Evolutionary conservation across 352 stramenopile genomes (phyloP), one percentile per base, ranked within the genome.

Genomic region (Phytophthora ohioensis): DNA sequence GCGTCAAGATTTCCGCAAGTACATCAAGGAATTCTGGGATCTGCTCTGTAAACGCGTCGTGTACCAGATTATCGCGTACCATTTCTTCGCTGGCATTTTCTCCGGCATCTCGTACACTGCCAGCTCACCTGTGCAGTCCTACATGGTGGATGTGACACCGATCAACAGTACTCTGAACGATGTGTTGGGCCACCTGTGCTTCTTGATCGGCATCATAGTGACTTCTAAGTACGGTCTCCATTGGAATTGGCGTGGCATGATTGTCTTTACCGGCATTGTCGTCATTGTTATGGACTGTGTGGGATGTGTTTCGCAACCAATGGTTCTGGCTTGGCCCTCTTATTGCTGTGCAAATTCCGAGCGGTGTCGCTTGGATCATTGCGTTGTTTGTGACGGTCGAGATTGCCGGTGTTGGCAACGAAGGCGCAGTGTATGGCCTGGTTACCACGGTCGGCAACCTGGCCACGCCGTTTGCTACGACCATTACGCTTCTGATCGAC

Each of bases 1-100:
- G 10, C 56, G 57, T 38, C 31, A 34, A 36, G 52, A 80, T 53
- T 76, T 76, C 46, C 69, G 31, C 38, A 38, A 68, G 38, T 80
- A 78, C 52, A 76, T 79, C 21, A 65, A 49, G 9, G 54, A 69
- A 2, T 64, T 85, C 43, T 87, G 71, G 67, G 49, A 73, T 3
- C 49, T 85, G 15, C 36, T 87, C 21, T 70, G 78, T 30, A 64
- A 58, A n/a, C 72, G 72, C 32, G 77, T 69, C 5, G 61, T 87
- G 63, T 82, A 71, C 63, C 76, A 85, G 57, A 52, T 85, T 42
- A 73, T 87, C 38, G 41, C 64, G 35, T 85, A 79, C 41, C 41
- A 76, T 47, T 82, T 87, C 42, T 69, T 82, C 32, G 64, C 57
- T 38, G 69, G 69, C n/a, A 67, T 85, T 43, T 80, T 86, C 64